Evolutionary conservation across 2,329 filamentous ascomycete species (phyloP), one percentile per base, ranked within the genome.

Genomic region (Cladophialophora exuberans): DNA sequence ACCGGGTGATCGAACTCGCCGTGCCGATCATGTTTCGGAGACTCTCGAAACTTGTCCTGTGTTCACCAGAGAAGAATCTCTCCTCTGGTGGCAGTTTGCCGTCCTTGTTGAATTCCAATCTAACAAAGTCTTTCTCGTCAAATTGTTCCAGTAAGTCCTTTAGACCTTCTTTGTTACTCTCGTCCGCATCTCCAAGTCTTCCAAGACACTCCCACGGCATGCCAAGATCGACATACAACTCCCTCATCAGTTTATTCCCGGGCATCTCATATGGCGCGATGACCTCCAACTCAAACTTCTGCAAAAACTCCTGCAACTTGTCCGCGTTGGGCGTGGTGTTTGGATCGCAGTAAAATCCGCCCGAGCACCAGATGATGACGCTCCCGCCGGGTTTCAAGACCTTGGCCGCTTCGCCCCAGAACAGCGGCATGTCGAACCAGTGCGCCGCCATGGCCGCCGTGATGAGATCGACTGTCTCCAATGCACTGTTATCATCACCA

Each of bases 351-450:
- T 53, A 54, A n/a, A 42, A 59, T 15, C 52, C 47, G 2, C 52
- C 71, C 2, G 65, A 67, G 0, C 69, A 69, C 79, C 79, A 84
- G 1, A 84, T 52, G 0, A 79, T 80, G 0, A 84, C 76, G 2
- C 73, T 82, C 18, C 81, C 82, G n/a, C 76, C 77, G 0, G 79
- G 78, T 57, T 73, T 76, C 5, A 84, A 67, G 1, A 78, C 67
- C 10, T 68, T 67, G 0, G 75, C 76, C 0, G 79, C 81, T 0
- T 69, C 66, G 2, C 57, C 43, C 74, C 79, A 84, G 68, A 84
- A 83, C 0, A 52, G 50, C 0, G 69, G 59, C 73, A 83, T 75
- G 60, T 84, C 73, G 67, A 84, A 83, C 82, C 82, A 84, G 65
- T 84, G 82, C 0, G 79, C 79, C 9, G 79, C 75, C 2, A 72